Conservation (phyloP, 257 asterid genomes). For the Hygrophila difformis region DNA sequence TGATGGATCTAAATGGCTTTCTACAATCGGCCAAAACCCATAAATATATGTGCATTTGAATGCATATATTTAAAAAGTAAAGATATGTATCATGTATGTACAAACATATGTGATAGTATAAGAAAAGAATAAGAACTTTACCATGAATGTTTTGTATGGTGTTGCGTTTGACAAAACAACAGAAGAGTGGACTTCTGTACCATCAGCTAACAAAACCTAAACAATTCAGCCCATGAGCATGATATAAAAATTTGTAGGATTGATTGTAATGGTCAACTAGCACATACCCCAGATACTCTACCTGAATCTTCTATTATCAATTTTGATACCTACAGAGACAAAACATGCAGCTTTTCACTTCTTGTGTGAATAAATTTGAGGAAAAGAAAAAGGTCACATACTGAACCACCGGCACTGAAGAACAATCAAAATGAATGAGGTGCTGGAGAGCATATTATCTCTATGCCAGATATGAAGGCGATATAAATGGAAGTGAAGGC, state of each 20-base stretch:
- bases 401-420: constrained; percentile 7
- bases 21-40: too few relatives aligned
- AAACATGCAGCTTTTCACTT: constrained; percentile 7
- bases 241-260: constrained; percentile 15
- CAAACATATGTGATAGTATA: constrained; percentile 7
- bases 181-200: constrained; percentile 60
- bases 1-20: too few relatives aligned
- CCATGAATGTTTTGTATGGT: constrained; percentile 92
- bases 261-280: constrained; percentile 10
- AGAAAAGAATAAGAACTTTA: constrained; percentile 22
- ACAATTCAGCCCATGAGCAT: constrained; percentile 17
- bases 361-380: constrained; percentile 5
- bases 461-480: background rate
- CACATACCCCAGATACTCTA: constrained; percentile 67
- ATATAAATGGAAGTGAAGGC: background rate
- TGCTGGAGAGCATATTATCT: background rate
- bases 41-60: too few relatives aligned
- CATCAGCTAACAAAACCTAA: constrained; percentile 85
- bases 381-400: constrained; percentile 6
- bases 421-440: background rate
- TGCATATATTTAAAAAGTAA: too few relatives aligned
- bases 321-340: constrained; percentile 50
- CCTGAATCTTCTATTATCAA: constrained; percentile 53
- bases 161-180: constrained; percentile 93
- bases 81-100: too few relatives aligned